These are phyloP conservation scores for Phialophora chinensis DNA, from an alignment of 2,329 filamentous ascomycete genomes.

Conservation along the genomic window DNA sequence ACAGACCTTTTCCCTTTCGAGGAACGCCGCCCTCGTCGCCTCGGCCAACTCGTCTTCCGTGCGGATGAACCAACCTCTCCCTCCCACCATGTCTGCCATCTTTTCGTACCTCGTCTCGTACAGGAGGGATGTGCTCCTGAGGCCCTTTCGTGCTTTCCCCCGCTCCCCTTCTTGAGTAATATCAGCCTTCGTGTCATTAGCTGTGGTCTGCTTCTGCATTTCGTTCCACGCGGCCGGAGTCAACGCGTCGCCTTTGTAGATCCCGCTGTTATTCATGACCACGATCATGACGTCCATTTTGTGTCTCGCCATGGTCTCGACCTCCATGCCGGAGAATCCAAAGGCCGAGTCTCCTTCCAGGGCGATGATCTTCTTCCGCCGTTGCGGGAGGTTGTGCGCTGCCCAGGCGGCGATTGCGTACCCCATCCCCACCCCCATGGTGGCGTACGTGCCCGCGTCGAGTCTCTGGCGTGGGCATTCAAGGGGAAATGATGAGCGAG, in stretches of 20 bases:
- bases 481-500: conserved; percentile 60
- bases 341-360: conserved; percentile 64
- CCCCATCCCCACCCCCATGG: conserved; percentile 64
- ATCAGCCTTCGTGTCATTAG: conserved; percentile 40
- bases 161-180: conserved; percentile 27
- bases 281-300: conserved; percentile 62
- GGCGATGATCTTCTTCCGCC: conserved; percentile 60
- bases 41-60: conserved; percentile 58
- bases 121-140: conserved; percentile 58
- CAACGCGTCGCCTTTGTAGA: conserved; percentile 55
- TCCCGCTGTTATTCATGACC: conserved; percentile 62
- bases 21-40: conserved; percentile 59
- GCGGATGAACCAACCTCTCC: conserved; percentile 58
- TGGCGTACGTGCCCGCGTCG: conserved; percentile 64
- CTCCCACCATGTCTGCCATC: conserved; percentile 61
- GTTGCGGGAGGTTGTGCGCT: conserved; percentile 57
- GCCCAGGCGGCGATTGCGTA: conserved; percentile 63
- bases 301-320: conserved; percentile 63
- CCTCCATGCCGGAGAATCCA: conserved; percentile 61
- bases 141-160: conserved; percentile 40
- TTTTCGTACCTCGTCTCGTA: conserved; percentile 63
- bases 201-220: conserved; percentile 51
- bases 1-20: conserved; percentile 50
- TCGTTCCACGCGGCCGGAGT: conserved; percentile 53
- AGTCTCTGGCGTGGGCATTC: conserved; percentile 61